Conservation (phyloP, 148 eudicot genomes). For the Talinum fruticosum region DNA sequence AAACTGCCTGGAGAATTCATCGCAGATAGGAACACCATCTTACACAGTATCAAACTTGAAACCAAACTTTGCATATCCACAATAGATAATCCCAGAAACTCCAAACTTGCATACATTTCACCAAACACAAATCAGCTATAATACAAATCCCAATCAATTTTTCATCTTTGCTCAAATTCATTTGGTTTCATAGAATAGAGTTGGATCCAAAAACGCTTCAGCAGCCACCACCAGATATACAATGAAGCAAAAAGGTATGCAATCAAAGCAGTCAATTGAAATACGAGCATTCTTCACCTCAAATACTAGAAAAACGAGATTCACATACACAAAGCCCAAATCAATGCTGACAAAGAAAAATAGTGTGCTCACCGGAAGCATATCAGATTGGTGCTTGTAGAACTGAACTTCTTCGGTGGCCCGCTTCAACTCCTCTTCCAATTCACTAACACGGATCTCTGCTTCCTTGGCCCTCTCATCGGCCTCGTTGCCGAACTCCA, state of each 20-base stretch:
- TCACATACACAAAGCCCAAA: not conserved
- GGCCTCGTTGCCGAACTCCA: slow-evolving; percentile 94
- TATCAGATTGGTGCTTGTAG: slow-evolving; percentile 46
- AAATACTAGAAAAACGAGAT: not conserved
- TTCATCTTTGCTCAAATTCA: slow-evolving; percentile 2
- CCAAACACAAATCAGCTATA: not conserved
- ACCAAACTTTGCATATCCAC: not conserved
- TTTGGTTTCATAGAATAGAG: not conserved
- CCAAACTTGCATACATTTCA: not conserved
- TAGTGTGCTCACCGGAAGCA: slow-evolving; percentile 42
- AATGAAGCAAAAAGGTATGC: not conserved
- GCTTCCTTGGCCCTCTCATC: slow-evolving; percentile 82
- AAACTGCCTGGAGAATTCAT: too few species aligned
- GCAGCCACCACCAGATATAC: not conserved
- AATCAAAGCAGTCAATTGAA: not conserved
- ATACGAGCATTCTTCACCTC: not conserved
- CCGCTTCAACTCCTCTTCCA: slow-evolving; percentile 56
- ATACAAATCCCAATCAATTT: not conserved
- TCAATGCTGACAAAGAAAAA: not conserved
- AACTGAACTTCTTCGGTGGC: slow-evolving; percentile 44
- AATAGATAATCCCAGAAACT: not conserved
- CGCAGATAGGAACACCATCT: too few species aligned
- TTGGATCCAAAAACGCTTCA: not conserved
- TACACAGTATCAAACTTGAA: too few species aligned
- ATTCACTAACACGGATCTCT: slow-evolving; percentile 46